Evolutionary conservation across 2,329 filamentous ascomycete species (phyloP).

Genomic region (Ophiostoma ulmi): DNA sequence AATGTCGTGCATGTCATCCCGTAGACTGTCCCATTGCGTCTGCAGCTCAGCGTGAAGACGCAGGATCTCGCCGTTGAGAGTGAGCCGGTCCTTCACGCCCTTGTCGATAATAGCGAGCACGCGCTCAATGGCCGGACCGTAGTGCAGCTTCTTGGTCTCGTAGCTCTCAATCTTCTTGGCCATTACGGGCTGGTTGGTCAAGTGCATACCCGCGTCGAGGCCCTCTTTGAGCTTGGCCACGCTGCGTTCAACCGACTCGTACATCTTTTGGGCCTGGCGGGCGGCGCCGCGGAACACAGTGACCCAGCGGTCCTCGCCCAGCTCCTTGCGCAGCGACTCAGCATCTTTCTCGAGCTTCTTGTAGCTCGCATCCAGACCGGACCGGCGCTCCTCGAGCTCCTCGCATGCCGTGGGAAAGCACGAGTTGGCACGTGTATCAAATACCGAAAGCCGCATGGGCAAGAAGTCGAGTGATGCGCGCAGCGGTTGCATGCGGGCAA

Average conservation of each 20-base stretch:
- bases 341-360: constrained; percentile 85
- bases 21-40: constrained; percentile 71
- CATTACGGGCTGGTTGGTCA: constrained; percentile 64
- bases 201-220: constrained; percentile 67
- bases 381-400: constrained; percentile 72
- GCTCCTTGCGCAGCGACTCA: constrained; percentile 78
- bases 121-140: constrained; percentile 85
- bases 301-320: constrained; percentile 94
- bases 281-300: constrained; percentile 91
- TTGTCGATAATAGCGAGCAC: constrained; percentile 90
- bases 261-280: constrained; percentile 91
- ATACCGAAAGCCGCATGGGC: constrained; percentile 87
- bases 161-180: constrained; percentile 86
- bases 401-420: constrained; percentile 88
- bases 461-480: constrained; percentile 91
- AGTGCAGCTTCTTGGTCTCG: constrained; percentile 90
- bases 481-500: constrained; percentile 91
- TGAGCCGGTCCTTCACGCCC: constrained; percentile 90
- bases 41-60: constrained; percentile 81
- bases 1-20: constrained; percentile 70
- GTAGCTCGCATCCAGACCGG: constrained; percentile 75
- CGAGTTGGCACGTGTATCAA: constrained; percentile 68
- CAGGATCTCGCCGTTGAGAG: constrained; percentile 92
- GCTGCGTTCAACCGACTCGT: constrained; percentile 86
- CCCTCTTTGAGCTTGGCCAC: constrained; percentile 75